These are phyloP conservation scores for Peterozyma toletana DNA, from an alignment of 805 yeast genomes.

Conservation along the genomic window DNA sequence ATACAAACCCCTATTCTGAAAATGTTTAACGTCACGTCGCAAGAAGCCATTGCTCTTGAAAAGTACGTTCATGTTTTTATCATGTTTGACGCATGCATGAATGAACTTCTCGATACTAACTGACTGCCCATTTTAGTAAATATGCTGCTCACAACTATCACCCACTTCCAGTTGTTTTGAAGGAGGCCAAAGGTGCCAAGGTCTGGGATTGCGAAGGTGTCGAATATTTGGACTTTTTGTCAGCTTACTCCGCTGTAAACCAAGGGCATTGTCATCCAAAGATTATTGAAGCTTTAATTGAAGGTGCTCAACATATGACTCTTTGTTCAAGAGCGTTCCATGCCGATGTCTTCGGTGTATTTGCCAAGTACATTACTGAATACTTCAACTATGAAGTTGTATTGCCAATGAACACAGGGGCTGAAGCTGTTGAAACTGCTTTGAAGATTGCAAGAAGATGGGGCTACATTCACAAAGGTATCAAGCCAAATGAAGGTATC, in stretches of 20 bases:
- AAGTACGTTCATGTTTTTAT: constrained; percentile 2
- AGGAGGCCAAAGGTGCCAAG: constrained; percentile 81
- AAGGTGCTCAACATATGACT: constrained; percentile 81
- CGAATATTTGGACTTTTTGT: constrained; percentile 84
- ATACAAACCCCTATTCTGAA: constrained; percentile 1
- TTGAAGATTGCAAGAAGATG: constrained; percentile 93
- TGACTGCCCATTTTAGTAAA: constrained; percentile 2
- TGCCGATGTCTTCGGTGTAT: constrained; percentile 78
- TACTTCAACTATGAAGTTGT: constrained; percentile 88
- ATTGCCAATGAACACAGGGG: constrained; percentile 97
- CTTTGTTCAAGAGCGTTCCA: constrained; percentile 90
- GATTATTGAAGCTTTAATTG: constrained; percentile 75
- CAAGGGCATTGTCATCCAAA: constrained; percentile 98
- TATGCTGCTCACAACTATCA: constrained; percentile 89
- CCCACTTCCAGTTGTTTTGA: constrained; percentile 91
- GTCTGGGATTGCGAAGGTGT: constrained; percentile 99
- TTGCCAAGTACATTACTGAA: constrained; percentile 83
- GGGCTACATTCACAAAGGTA: constrained; percentile 88
- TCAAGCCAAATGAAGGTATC: constrained; percentile 77
- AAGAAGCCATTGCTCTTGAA: constrained; percentile 8
- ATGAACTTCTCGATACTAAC: not conserved
- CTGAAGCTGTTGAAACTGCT: constrained; percentile 96
- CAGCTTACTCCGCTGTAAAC: constrained; percentile 95
- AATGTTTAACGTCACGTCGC: constrained; percentile 7
- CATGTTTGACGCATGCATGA: not conserved